A percentile compares a stretch with the other conserved stretches of the same genome.
phyloP scores from a whole-genome alignment of 192 early-diverging fungal species.

The Entomortierella chlamydospora region DNA sequence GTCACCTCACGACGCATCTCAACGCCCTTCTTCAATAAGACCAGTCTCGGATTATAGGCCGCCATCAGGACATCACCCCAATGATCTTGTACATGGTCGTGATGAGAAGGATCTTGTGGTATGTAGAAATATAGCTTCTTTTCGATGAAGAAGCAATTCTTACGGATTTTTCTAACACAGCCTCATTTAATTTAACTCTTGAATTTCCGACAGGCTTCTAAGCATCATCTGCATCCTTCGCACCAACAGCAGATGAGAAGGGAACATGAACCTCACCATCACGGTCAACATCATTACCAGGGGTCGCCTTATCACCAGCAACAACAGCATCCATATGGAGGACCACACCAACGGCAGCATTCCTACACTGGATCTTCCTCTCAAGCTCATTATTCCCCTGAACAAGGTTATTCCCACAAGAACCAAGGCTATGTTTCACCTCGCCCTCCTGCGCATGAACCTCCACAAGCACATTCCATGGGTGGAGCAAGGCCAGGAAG shows the following conservation, averaged over 20 bases:
- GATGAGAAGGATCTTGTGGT: constrained; percentile 21
- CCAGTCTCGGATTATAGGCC: constrained; percentile 9
- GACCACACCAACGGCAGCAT: constrained; percentile 17
- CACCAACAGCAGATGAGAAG: constrained; percentile 9
- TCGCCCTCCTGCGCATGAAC: constrained; percentile 10
- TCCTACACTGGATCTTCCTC: constrained; percentile 30
- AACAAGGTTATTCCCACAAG: constrained; percentile 27
- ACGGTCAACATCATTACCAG: constrained; percentile 18
- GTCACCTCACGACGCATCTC: constrained; percentile 17
- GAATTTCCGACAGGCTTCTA: not conserved
- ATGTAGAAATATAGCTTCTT: not conserved
- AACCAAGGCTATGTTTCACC: constrained; percentile 16
- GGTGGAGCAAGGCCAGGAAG: constrained; percentile 4
- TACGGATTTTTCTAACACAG: not conserved
- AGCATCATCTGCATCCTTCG: constrained; percentile 9
- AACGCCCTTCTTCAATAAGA: constrained; percentile 2
- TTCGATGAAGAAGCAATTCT: not conserved
- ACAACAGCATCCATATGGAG: constrained; percentile 7
- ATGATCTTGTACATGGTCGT: constrained; percentile 9
- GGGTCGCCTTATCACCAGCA: constrained; percentile 25
- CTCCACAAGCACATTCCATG: not conserved
- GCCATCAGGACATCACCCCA: constrained; percentile 10
- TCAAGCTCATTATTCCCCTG: constrained; percentile 26
- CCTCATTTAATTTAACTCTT: not conserved
- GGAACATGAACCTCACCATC: constrained; percentile 19